These are phyloP conservation scores for Haplographium delicatum DNA, from an alignment of 495 filamentous ascomycete species.

Conservation along the genomic window DNA sequence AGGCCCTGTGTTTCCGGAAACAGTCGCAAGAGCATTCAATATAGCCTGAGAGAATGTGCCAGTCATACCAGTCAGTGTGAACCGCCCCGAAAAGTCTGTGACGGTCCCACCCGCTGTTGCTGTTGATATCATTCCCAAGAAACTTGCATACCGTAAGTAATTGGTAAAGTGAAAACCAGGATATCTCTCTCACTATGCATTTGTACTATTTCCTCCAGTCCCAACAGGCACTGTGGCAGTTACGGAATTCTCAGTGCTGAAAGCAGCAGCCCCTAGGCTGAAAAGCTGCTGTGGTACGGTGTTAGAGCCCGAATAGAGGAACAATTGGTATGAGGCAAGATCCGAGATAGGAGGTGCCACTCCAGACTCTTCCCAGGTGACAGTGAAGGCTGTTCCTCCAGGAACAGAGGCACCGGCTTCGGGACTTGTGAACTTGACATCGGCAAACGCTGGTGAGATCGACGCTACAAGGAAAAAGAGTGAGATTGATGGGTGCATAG, in stretches of 20 bases:
- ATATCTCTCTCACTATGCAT: slow-evolving; percentile 54
- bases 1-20: slow-evolving; percentile 42
- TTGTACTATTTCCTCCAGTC: slow-evolving; percentile 43
- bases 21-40: slow-evolving; percentile 34
- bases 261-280: background rate
- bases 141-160: slow-evolving; percentile 38
- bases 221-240: slow-evolving; percentile 44
- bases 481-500: slow-evolving; percentile 17
- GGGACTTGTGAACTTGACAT: slow-evolving; percentile 52
- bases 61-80: slow-evolving; percentile 62
- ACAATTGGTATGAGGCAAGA: slow-evolving; percentile 53
- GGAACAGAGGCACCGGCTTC: slow-evolving; percentile 40
- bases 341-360: slow-evolving; percentile 41
- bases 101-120: slow-evolving; percentile 45
- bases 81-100: slow-evolving; percentile 58
- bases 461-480: slow-evolving; percentile 34
- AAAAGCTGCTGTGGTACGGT: slow-evolving; percentile 24
- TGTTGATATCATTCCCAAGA: slow-evolving; percentile 56
- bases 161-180: slow-evolving; percentile 10
- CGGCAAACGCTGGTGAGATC: slow-evolving; percentile 43
- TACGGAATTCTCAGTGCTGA: slow-evolving; percentile 39
- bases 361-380: slow-evolving; percentile 57
- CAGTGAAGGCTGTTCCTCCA: slow-evolving; percentile 43
- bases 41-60: slow-evolving; percentile 51
- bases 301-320: slow-evolving; percentile 62